Percentiles rank a stretch among this genome's conserved stretches.
Conservation (phyloP, 352 stramenopile species). For the Globisporangium viniferum region DNA sequence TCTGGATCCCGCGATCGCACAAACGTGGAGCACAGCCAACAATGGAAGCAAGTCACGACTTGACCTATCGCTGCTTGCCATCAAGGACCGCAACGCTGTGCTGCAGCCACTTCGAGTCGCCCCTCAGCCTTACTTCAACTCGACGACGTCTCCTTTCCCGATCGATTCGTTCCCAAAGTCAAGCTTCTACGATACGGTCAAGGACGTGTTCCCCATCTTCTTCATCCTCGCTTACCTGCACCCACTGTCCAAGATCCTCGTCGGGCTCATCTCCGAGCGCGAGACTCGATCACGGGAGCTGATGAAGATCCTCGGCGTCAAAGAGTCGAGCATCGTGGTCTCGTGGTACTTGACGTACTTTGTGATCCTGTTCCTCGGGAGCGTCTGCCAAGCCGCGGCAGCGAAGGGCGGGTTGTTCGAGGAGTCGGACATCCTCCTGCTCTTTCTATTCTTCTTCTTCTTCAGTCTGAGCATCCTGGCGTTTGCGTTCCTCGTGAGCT, state of each 20-base stretch:
- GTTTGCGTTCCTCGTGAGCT: slow-evolving; percentile 58
- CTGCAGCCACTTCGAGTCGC: slow-evolving; percentile 34
- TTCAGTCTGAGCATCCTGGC: slow-evolving; percentile 47
- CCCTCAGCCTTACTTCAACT: slow-evolving; percentile 40
- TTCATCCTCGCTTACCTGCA: slow-evolving; percentile 90
- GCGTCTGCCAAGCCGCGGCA: slow-evolving; percentile 46
- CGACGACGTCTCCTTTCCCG: slow-evolving; percentile 35
- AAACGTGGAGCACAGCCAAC: background rate
- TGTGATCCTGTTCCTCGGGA: slow-evolving; percentile 66
- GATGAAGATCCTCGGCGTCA: slow-evolving; percentile 91
- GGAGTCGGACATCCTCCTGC: slow-evolving; percentile 17
- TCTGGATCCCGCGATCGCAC: slow-evolving; percentile 17
- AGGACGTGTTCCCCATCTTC: slow-evolving; percentile 72
- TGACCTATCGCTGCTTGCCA: background rate
- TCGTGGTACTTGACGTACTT: slow-evolving; percentile 88
- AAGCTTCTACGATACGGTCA: slow-evolving; percentile 56
- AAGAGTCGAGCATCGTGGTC: slow-evolving; percentile 53
- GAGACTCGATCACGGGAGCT: slow-evolving; percentile 85
- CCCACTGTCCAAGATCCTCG: slow-evolving; percentile 76
- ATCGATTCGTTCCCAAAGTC: slow-evolving; percentile 35
- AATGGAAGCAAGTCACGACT: background rate
- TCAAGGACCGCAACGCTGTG: slow-evolving; percentile 11
- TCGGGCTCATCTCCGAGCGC: slow-evolving; percentile 89
- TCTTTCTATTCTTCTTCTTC: slow-evolving; percentile 64
- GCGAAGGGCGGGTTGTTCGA: slow-evolving; percentile 40